Conservation (phyloP, 1,284 basidiomycete genomes). For the Rhodotorula sp. region DNA sequence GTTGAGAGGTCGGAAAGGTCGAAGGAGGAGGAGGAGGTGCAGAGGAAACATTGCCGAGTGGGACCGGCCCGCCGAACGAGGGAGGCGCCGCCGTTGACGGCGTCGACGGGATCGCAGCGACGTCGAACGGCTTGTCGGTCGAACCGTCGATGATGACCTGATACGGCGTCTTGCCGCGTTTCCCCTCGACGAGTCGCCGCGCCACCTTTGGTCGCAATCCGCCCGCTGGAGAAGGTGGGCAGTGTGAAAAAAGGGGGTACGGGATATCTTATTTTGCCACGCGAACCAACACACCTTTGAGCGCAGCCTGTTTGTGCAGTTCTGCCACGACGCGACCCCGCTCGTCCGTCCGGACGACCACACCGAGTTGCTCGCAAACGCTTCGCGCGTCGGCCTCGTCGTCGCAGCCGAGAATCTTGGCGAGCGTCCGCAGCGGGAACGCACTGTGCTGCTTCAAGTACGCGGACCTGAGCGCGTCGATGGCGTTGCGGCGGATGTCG, state of each 20-base stretch:
- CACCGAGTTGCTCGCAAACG: slow-evolving; percentile 49
- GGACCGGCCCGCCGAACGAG: background rate
- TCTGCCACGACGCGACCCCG: slow-evolving; percentile 26
- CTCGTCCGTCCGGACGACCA: slow-evolving; percentile 34
- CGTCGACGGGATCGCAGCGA: slow-evolving; percentile 6
- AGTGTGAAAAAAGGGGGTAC: slow-evolving; percentile 56
- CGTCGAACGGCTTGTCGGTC: slow-evolving; percentile 42
- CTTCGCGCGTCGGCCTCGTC: slow-evolving; percentile 49
- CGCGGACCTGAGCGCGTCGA: slow-evolving; percentile 54
- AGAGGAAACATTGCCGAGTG: background rate
- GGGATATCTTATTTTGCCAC: background rate
- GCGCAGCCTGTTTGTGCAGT: slow-evolving; percentile 34
- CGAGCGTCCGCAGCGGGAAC: slow-evolving; percentile 48
- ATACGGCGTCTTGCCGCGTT: slow-evolving; percentile 63
- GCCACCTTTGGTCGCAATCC: slow-evolving; percentile 44
- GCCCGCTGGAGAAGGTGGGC: slow-evolving; percentile 52
- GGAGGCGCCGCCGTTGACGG: slow-evolving; percentile 1
- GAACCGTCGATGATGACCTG: slow-evolving; percentile 77
- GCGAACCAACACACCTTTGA: slow-evolving; percentile 31
- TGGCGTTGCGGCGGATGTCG: slow-evolving; percentile 55
- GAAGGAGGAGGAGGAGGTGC: background rate
- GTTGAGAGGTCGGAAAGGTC: no score
- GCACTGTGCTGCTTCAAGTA: slow-evolving; percentile 52
- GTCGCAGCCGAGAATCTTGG: slow-evolving; percentile 53
- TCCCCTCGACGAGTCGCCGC: slow-evolving; percentile 70